Evolutionary conservation across 208 protist species (phyloP).

Genomic region (Acanthamoeba royreba): DNA sequence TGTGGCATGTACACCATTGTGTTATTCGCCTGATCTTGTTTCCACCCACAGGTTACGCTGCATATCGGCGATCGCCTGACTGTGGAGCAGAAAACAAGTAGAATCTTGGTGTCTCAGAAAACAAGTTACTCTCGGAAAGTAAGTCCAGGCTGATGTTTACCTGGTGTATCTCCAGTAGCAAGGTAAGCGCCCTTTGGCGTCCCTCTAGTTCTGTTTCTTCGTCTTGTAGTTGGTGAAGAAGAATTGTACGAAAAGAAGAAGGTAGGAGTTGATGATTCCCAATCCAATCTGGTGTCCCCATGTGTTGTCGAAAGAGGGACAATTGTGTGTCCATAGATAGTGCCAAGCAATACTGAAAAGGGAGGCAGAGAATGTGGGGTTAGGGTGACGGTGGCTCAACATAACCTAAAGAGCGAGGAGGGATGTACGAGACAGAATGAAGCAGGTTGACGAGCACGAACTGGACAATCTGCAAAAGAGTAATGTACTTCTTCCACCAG

Average conservation of each 20-base stretch:
- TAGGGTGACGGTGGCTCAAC: not conserved
- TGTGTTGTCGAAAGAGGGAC: conserved; percentile 2
- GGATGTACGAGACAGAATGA: not conserved
- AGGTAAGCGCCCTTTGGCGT: not conserved
- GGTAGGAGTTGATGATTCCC: conserved; percentile 46
- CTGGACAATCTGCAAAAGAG: conserved; percentile 34
- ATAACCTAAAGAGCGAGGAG: not conserved
- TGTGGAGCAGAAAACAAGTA: too few species aligned
- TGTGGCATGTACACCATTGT: too few species aligned
- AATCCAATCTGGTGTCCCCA: conserved; percentile 35
- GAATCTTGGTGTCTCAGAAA: too few species aligned
- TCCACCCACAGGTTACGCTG: too few species aligned
- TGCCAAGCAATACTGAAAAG: conserved; percentile 5
- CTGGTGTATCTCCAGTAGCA: too few species aligned
- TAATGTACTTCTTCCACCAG: conserved; percentile 62
- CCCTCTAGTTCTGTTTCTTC: conserved; percentile 3
- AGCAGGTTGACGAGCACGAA: conserved; percentile 30
- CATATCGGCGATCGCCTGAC: too few species aligned
- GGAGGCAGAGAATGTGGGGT: not conserved
- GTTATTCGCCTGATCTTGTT: too few species aligned
- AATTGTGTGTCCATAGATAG: conserved; percentile 23
- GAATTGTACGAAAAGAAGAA: conserved; percentile 35
- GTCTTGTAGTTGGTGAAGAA: conserved; percentile 39
- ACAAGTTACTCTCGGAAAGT: too few species aligned
- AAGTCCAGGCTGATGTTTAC: too few species aligned